These are phyloP conservation scores for Hericium coralloides DNA, from an alignment of 768 basidiomycete genomes.

Conservation along the genomic window DNA sequence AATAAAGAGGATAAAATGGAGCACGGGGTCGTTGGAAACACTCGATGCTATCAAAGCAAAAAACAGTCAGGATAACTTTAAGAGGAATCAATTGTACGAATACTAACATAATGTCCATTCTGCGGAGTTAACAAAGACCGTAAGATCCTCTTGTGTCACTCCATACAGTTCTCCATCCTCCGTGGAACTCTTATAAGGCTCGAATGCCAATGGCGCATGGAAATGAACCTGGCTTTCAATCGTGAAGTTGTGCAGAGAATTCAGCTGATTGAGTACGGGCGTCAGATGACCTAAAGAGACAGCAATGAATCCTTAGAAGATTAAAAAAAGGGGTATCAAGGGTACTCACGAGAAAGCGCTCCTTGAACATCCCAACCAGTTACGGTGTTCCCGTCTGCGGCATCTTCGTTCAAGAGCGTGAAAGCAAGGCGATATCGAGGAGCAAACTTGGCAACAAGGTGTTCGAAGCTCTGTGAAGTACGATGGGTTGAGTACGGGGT, in stretches of 20 bases:
- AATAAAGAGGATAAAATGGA: conserved; percentile 87
- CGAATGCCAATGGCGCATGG: conserved; percentile 83
- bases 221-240: conserved; percentile 93
- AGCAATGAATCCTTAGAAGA: no score
- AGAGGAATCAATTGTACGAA: neutral
- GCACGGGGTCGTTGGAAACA: conserved; percentile 85
- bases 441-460: conserved; percentile 65
- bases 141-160: conserved; percentile 74
- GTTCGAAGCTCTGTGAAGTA: conserved; percentile 33
- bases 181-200: conserved; percentile 34
- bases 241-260: conserved; percentile 77
- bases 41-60: conserved; percentile 59
- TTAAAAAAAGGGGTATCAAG: neutral
- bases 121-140: conserved; percentile 91
- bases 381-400: conserved; percentile 50
- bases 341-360: conserved; percentile 52
- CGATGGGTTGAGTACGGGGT: conserved; percentile 32
- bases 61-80: neutral
- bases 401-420: conserved; percentile 87
- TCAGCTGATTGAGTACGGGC: conserved; percentile 54
- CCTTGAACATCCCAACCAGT: conserved; percentile 65
- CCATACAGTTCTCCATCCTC: conserved; percentile 36
- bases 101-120: conserved; percentile 85
- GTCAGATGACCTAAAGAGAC: conserved; percentile 50
- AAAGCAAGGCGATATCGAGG: conserved; percentile 83